Base-by-base conservation (phyloP, 176 grass and related monocot species). In the Leersia perrieri region DNA sequence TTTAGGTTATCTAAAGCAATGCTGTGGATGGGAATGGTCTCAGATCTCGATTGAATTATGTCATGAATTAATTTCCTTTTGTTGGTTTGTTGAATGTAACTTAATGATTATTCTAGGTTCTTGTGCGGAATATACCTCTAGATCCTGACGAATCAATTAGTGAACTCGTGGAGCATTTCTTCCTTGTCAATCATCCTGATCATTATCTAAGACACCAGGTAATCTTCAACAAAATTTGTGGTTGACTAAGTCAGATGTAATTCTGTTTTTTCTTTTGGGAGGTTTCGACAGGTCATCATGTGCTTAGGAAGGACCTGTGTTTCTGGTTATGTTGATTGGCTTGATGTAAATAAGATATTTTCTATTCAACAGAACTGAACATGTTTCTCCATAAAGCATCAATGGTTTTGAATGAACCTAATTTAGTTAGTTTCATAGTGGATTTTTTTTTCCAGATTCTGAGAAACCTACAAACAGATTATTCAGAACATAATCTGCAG, bases 141-240 rank as follows among this genome's bases (percentile, higher is more conserved):
- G 96, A 99, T 57, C 88, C 92, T 47, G 96, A 99, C 71, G 96
- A 99, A 88, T 93, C 96, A 15, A 22, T 93, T 34, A 91, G 96
- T 69, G 96, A 99, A 83, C 88, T 93, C 55, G 83, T 92, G 81
- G 96, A 99, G 71, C 96, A 99, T 91, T 99, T 99, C 88, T 95
- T 99, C 72, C 96, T 99, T 74, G 96, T 99, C 68, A 95, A 99
- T 77, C 96, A 99, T 85, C 90, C 84, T 55, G 92, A 99, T 88
- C 75, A 95, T 78, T 99, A 95, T 74, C 82, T 99, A 40, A 93
- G 66, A 75, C 92, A 99, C 69, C 86, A 95, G 96, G 96, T 99
- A 84, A 64, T 38, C 15, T 38, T 72, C 72, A 63, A 15, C 80
- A 70, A 61, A 34, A 70, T 5, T 72, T 64, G 47, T 10, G 7